Evolutionary conservation across 148 eudicot species (phyloP).

Genomic region (Camellia sinensis): DNA sequence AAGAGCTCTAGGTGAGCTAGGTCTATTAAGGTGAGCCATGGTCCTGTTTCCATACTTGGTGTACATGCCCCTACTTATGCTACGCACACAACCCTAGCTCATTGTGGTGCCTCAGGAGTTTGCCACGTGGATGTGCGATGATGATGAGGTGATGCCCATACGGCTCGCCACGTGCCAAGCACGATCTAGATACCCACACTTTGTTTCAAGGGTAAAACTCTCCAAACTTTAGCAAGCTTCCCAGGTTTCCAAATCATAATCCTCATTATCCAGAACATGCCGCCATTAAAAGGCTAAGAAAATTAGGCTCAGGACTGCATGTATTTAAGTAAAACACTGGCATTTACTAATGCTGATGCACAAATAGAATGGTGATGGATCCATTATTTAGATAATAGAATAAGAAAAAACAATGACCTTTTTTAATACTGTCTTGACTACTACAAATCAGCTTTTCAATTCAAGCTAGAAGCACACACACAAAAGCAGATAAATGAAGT

Average conservation of each 20-base stretch:
- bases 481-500: background rate
- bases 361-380: background rate
- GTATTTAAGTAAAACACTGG: background rate
- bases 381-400: background rate
- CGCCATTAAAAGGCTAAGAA: background rate
- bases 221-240: background rate
- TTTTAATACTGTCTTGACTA: background rate
- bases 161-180: too few relatives aligned
- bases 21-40: too few relatives aligned
- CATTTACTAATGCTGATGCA: background rate
- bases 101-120: too few relatives aligned
- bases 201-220: background rate
- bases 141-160: too few relatives aligned
- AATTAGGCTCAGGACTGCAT: background rate
- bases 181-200: background rate
- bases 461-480: conserved; percentile 10
- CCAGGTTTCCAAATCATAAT: background rate
- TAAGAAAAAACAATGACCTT: background rate
- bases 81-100: too few relatives aligned
- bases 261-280: background rate
- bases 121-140: too few relatives aligned
- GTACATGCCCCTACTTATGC: too few relatives aligned
- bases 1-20: too few relatives aligned
- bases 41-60: too few relatives aligned
- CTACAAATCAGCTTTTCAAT: conserved; percentile 8